phyloP scores from a whole-genome alignment of 257 asterid species.

The Henckelia pumila region DNA sequence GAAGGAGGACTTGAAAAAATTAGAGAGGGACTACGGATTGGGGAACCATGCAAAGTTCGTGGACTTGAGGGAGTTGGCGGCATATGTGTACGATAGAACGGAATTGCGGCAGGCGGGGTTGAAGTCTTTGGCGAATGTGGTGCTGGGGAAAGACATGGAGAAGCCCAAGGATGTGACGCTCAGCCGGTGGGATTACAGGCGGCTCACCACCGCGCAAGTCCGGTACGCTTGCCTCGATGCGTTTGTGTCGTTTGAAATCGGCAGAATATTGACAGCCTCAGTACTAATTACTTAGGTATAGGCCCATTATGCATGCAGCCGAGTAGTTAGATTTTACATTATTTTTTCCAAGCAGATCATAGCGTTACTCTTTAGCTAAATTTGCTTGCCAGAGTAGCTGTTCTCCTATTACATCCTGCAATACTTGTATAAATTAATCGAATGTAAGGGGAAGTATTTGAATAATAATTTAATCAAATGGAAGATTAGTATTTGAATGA shows the following conservation, averaged over 20 bases:
- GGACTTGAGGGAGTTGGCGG: constrained; percentile 34
- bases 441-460: no score
- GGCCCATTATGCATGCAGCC: no score
- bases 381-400: no score
- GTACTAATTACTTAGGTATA: no score
- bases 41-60: constrained; percentile 17
- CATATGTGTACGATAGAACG: background rate
- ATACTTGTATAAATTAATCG: no score
- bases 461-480: no score
- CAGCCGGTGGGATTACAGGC: constrained; percentile 17
- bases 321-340: no score
- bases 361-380: no score
- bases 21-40: constrained; percentile 28
- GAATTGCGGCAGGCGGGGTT: constrained; percentile 30
- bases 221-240: constrained; percentile 26
- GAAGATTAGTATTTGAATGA: no score
- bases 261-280: background rate
- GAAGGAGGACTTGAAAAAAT: constrained; percentile 23
- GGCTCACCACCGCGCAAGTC: constrained; percentile 9
- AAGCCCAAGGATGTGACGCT: constrained; percentile 24
- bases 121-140: constrained; percentile 24
- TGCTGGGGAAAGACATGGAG: constrained; percentile 26
- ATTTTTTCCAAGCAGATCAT: no score
- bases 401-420: no score
- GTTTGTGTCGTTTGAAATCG: constrained; percentile 19